These are phyloP conservation scores for Tylopilus vinaceipallidus DNA, from an alignment of 768 basidiomycete genomes.

Conservation along the genomic window DNA sequence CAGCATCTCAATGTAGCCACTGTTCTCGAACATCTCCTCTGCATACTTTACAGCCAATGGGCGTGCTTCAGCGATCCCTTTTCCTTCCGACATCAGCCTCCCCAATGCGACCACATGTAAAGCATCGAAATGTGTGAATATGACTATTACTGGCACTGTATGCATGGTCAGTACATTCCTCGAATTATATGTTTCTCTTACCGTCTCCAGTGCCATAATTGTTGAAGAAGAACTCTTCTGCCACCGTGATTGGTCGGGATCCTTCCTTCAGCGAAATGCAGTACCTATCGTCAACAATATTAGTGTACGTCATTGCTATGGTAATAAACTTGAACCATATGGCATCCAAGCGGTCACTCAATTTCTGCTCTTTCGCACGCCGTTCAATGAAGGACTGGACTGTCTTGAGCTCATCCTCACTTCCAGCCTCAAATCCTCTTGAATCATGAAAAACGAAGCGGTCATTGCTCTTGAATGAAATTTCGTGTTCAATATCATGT, in stretches of 20 bases:
- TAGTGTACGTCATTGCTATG: background rate
- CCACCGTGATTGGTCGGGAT: constrained; percentile 25
- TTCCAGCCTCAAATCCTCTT: constrained; percentile 39
- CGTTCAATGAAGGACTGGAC: constrained; percentile 33
- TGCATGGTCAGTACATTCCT: no score
- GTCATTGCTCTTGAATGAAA: constrained; percentile 29
- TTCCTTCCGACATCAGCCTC: no score
- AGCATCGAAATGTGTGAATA: no score
- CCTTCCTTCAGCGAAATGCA: constrained; percentile 33
- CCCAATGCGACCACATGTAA: no score
- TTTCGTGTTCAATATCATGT: constrained; percentile 5
- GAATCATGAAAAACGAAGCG: constrained; percentile 44
- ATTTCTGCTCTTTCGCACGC: constrained; percentile 13
- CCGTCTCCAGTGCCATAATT: constrained; percentile 14
- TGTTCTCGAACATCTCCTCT: no score
- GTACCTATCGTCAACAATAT: constrained; percentile 30
- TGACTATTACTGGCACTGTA: no score
- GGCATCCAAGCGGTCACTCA: constrained; percentile 33
- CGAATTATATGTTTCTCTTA: background rate
- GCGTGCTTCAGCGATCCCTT: no score
- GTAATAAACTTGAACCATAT: constrained; percentile 32
- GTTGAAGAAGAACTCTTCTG: constrained; percentile 31
- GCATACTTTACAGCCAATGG: no score
- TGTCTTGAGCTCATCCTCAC: constrained; percentile 24
- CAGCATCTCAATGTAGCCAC: no score